Percentiles rank a stretch among this genome's conserved stretches.
These are phyloP conservation scores for Arbutus unedo DNA, from an alignment of 148 eudicot genomes.

Conservation along the genomic window DNA sequence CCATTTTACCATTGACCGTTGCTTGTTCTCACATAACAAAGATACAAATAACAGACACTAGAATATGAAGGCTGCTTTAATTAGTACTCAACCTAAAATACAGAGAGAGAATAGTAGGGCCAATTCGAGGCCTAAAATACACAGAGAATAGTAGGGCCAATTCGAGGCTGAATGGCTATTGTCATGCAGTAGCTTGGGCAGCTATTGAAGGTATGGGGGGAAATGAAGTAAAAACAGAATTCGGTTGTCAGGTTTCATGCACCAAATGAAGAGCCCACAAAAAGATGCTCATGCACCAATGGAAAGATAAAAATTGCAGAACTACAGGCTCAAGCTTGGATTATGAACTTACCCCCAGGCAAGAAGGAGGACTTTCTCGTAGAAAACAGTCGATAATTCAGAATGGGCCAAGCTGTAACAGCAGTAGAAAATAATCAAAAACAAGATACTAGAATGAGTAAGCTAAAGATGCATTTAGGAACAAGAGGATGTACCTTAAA, in stretches of 20 bases:
- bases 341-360: slow-evolving; percentile 77
- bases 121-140: neutral
- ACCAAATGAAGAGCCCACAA: neutral
- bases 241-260: neutral
- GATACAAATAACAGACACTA: neutral
- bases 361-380: slow-evolving; percentile 93
- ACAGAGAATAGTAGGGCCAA: neutral
- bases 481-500: slow-evolving; percentile 47
- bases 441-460: neutral
- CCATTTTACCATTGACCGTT: neutral
- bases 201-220: neutral
- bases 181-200: neutral
- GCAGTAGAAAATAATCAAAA: slow-evolving; percentile 16
- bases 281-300: neutral
- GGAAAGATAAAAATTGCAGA: neutral
- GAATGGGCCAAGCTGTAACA: slow-evolving; percentile 94
- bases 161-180: neutral
- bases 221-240: neutral
- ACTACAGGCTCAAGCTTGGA: slow-evolving; percentile 2
- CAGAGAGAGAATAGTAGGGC: neutral
- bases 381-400: slow-evolving; percentile 94
- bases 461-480: neutral
- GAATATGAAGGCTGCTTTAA: neutral
- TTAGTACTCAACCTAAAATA: neutral
- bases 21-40: neutral